Base-by-base conservation (phyloP, 2,329 filamentous ascomycete species). In the Microdochium paspali region DNA sequence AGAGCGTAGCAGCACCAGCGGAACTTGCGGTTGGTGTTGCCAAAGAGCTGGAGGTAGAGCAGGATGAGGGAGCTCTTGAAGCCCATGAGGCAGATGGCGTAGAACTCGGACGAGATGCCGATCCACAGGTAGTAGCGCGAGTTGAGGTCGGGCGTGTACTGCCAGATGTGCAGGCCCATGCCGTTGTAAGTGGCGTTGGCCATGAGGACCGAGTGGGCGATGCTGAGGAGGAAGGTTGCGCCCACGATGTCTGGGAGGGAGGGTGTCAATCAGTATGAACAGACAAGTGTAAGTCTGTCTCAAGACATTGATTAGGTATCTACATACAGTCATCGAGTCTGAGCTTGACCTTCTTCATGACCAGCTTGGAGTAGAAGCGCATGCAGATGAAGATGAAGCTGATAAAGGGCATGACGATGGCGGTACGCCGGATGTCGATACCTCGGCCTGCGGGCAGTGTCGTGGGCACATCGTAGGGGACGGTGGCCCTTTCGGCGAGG, bases 91-190 rank as follows among this genome's bases (percentile, higher is more conserved):
- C 55, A 57, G 13, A 58, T 46, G 46, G 55, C 54, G 46, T 59
- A 62, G 48, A 62, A 61, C 47, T 60, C 51, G 7, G 59, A 61
- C 6, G 58, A 54, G 31, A 62, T 61, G 47, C 56, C 59, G 24
- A 61, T 52, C 58, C 57, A 61, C 31, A 59, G 56, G 45, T 62
- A 62, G 26, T 61, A 62, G 39, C 57, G 49, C 12, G 58, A 53
- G 42, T 57, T 59, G 12, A 61, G 49, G 30, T 61, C 58, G 1
- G 53, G 50, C 15, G 58, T 59, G 42, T 54, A 62, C 43, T 62
- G 58, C 59, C 59, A 60, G 43, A 58, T 54, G 46, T 62, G 59
- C 10, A 62, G 28, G 12, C 59, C 59, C 58, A 62, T 59, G 21
- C 59, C 59, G 46, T 61, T 53, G 23, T 58, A 55, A 10, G 60